phyloP scores from a whole-genome alignment of 1,284 basidiomycete species.

The Marasmius fiardii region DNA sequence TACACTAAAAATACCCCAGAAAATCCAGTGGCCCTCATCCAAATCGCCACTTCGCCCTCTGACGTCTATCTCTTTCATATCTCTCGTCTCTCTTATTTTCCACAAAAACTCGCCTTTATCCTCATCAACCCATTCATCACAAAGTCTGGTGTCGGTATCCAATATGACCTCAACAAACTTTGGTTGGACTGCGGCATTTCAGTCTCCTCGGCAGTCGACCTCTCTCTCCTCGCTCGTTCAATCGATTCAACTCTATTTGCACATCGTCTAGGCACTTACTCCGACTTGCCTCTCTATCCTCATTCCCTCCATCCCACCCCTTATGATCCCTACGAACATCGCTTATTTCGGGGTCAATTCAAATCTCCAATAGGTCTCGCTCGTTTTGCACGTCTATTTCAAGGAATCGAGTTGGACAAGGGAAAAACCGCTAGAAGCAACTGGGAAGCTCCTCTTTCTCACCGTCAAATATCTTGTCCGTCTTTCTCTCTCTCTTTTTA shows the following conservation, averaged over 20 bases:
- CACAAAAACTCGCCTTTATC: conserved; percentile 43
- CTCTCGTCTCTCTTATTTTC: conserved; percentile 56
- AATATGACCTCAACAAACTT: conserved; percentile 62
- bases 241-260: conserved; percentile 60
- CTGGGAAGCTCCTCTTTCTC: conserved; percentile 53
- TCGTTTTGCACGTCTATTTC: conserved; percentile 56
- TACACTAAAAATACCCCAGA: conserved; percentile 45
- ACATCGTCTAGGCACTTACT: conserved; percentile 8
- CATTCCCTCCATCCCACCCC: not conserved
- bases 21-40: conserved; percentile 68
- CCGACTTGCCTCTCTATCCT: not conserved
- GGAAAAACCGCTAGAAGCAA: conserved; percentile 60
- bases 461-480: conserved; percentile 56
- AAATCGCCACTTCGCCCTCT: conserved; percentile 55
- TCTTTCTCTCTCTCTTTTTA: conserved; percentile 15
- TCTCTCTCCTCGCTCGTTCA: conserved; percentile 62
- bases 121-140: conserved; percentile 46
- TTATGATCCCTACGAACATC: conserved; percentile 2
- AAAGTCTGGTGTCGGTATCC: conserved; percentile 72
- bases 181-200: conserved; percentile 49
- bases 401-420: conserved; percentile 48
- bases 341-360: conserved; percentile 54
- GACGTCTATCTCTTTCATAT: conserved; percentile 62
- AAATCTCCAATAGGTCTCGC: conserved; percentile 52
- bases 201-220: conserved; percentile 59